Evolutionary conservation across 495 filamentous ascomycete species (phyloP).

Genomic region (Aspergillus avenaceus): DNA sequence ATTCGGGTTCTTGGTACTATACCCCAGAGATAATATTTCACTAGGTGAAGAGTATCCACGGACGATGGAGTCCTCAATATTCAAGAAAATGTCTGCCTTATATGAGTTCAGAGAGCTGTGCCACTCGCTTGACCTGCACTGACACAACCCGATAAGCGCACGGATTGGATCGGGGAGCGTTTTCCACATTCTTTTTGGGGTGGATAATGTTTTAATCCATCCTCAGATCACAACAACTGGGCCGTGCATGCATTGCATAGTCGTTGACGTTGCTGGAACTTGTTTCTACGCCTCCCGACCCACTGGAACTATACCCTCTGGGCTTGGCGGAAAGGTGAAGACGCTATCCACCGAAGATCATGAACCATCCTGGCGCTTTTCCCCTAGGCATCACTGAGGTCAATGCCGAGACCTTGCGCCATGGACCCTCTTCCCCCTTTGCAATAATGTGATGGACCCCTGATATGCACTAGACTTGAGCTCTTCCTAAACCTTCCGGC

Average conservation of each 20-base stretch:
- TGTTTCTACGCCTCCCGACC: constrained; percentile 4
- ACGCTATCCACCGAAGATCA: constrained; percentile 7
- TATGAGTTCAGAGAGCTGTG: not conserved
- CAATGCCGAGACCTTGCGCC: constrained; percentile 4
- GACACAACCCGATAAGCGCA: not conserved
- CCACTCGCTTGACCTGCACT: not conserved
- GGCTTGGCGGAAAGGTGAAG: constrained; percentile 5
- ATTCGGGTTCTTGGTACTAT: not conserved
- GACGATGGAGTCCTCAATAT: not conserved
- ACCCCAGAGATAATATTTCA: not conserved
- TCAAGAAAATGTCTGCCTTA: not conserved
- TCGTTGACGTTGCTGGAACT: constrained; percentile 5
- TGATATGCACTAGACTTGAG: constrained; percentile 3
- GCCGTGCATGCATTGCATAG: constrained; percentile 2
- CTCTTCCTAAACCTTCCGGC: constrained; percentile 4
- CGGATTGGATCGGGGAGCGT: not conserved
- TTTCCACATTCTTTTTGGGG: not conserved
- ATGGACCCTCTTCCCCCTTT: constrained; percentile 2
- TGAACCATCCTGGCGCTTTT: constrained; percentile 1
- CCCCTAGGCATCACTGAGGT: constrained; percentile 2
- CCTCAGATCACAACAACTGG: not conserved
- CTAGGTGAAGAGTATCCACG: not conserved
- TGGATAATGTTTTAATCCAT: not conserved
- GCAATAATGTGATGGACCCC: constrained; percentile 1
- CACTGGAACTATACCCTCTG: constrained; percentile 7